phyloP scores from a whole-genome alignment of 2,329 filamentous ascomycete genomes.

The Claviceps monticola region DNA sequence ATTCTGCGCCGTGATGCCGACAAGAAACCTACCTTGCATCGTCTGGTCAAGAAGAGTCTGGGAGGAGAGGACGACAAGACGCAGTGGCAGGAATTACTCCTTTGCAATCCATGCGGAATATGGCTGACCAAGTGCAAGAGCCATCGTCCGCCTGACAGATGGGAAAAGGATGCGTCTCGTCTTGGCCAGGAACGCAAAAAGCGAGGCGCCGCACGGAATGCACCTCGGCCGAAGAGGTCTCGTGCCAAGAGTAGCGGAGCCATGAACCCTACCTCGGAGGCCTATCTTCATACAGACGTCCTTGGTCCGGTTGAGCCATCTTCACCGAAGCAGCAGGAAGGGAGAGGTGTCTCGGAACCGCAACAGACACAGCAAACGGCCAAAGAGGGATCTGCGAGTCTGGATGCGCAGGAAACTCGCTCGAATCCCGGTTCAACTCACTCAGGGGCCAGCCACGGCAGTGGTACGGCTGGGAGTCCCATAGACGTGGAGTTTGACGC shows the following conservation, averaged over 20 bases:
- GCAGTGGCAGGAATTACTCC: slow-evolving; percentile 54
- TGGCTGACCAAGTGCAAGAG: slow-evolving; percentile 83
- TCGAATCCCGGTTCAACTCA: slow-evolving; percentile 32
- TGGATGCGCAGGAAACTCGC: slow-evolving; percentile 8
- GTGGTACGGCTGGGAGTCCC: slow-evolving; percentile 42
- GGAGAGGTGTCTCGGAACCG: slow-evolving; percentile 9
- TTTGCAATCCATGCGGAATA: slow-evolving; percentile 93
- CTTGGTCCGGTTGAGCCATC: slow-evolving; percentile 30
- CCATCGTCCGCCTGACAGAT: slow-evolving; percentile 72
- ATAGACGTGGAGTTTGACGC: slow-evolving; percentile 37
- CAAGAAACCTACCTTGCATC: slow-evolving; percentile 51
- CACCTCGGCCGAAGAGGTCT: slow-evolving; percentile 32
- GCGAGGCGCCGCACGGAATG: slow-evolving; percentile 27
- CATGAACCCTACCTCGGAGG: slow-evolving; percentile 37
- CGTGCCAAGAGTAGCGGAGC: slow-evolving; percentile 34
- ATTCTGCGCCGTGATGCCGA: slow-evolving; percentile 48
- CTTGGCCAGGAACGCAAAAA: slow-evolving; percentile 38
- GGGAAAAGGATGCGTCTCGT: slow-evolving; percentile 52
- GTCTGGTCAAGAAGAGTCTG: slow-evolving; percentile 65
- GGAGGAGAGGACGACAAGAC: slow-evolving; percentile 48
- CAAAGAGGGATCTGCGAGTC: background rate
- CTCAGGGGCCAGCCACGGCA: slow-evolving; percentile 39
- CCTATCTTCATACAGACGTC: slow-evolving; percentile 39
- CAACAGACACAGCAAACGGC: background rate
- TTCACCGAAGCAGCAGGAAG: slow-evolving; percentile 15